Base-by-base conservation (phyloP, 1,139 yeast genomes). In the Geotrichum citri-aurantii region DNA sequence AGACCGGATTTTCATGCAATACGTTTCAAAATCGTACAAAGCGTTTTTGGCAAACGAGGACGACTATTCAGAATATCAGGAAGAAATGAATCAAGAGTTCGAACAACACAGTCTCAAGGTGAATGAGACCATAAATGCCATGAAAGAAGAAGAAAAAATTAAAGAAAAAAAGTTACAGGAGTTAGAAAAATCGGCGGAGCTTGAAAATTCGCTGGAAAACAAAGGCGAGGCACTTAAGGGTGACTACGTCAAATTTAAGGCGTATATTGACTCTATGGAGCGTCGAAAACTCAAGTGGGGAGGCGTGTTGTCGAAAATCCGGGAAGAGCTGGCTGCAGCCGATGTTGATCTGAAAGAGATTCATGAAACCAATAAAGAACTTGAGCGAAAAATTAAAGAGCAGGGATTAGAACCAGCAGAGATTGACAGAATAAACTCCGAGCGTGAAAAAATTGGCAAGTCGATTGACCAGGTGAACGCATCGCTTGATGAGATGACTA, bases 191-290 rank as follows among this genome's bases (percentile, higher is more conserved):
- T 76, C 74, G 40, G 74, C 77, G 26, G 77, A 77, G 54, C 75
- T 70, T 63, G 74, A 77, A 64, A 77, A 74, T 19, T 67, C 74
- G 19, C 78, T 85, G 23, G 81, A 81, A 63, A 78, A 79, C 65
- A 85, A 86, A 68, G 77, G 84, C 7, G 77, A 75, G 59, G 90
- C 90, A 0, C 74, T 91, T 59, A 87, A 86, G 65, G 82, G 83
- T 60, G 97, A 91, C 72, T 76, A 86, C 50, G 75, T 77, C 52
- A 87, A 87, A 69, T 87, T 88, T 68, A 80, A 82, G 65, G 86
- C 83, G 21, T 88, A 87, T 68, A 84, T 88, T 55, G 84, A 83
- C 54, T 78, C 83, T 11, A 84, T 88, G 81, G 83, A 85, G 55
- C 75, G 77, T 40, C 77, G 89, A 60, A 86, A 85, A 66, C 68